Conservation (phyloP, 148 eudicot genomes). For the Nyssa sinensis region DNA sequence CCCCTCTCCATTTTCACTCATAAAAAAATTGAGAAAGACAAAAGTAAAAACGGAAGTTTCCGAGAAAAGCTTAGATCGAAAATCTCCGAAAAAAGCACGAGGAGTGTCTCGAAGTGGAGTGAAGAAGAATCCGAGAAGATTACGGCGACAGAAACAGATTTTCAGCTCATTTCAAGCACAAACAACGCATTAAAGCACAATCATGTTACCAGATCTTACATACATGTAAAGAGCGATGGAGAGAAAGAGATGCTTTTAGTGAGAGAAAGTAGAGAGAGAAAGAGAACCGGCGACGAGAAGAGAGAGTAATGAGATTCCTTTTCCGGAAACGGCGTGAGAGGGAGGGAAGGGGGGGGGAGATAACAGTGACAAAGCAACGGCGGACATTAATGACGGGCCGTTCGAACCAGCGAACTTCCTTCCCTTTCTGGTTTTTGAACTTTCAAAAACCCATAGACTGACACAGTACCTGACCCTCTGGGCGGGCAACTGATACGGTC, state of each 20-base stretch:
- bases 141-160: neutral
- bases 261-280: neutral
- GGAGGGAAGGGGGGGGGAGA: neutral
- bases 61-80: slow-evolving; percentile 20
- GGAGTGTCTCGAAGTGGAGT: slow-evolving; percentile 8
- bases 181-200: neutral
- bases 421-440: slow-evolving; percentile 5
- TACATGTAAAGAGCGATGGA: neutral
- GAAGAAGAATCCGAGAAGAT: neutral
- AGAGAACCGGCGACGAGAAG: neutral
- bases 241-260: neutral
- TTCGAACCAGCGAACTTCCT: neutral
- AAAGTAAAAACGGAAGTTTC: slow-evolving; percentile 8
- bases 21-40: slow-evolving; percentile 4
- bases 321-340: neutral
- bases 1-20: slow-evolving; percentile 54
- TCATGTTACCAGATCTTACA: neutral
- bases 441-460: slow-evolving; percentile 6
- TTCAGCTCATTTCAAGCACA: slow-evolving; percentile 25
- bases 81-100: slow-evolving; percentile 23
- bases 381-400: neutral
- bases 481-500: neutral
- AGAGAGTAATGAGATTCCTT: neutral
- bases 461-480: neutral
- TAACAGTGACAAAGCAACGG: too few species aligned